Base-by-base conservation (phyloP, 441 rosid genomes). In the Gossypium schwendimanii region DNA sequence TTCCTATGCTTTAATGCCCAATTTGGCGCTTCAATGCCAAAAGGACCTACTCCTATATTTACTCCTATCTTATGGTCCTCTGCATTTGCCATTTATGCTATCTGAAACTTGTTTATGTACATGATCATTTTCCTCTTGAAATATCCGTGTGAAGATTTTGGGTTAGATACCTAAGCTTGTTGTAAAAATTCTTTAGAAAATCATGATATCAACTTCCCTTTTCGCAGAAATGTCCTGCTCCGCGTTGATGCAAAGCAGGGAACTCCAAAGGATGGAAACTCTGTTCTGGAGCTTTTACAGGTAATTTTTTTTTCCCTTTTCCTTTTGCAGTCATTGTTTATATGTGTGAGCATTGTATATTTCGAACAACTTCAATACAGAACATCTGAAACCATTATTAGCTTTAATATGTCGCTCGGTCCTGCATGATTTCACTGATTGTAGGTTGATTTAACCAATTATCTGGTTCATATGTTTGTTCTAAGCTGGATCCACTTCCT, bases 241-340 rank as follows among this genome's bases (percentile, higher is more conserved):
- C 95, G 88, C 28, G 97, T 95, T 28, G 96, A 95, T 90, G 93
- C 97, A 68, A 95, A 88, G 81, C 98, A 95, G 80, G 98, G 96
- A 79, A 74, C 79, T 78, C 97, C 97, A 69, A 93, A 79, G 82
- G 97, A 93, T 24, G 98, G 97, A 72, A 87, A 81, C 80, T 92
- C 99, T 58, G 81, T 81, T 70, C 89, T 93, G 81, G 98, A 95
- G 79, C 97, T 89, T 76, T 90, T 95, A 84, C 91, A 88, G 90
- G 99, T 84, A 82, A 6, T 67, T 44, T 59, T 47, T 74, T 18
- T 10, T 72, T 53, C 2, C 17, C 6, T 24, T 71, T 73, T 61
- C 33, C 41, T 41, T 41, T 24, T 5, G 1, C 8, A 24, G 14
- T 68, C 59, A 50, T 50, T 49, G 71, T 49, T 49, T 15, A 26